These are phyloP conservation scores for Colletotrichum higginsianum DNA, from an alignment of 2,329 filamentous ascomycete genomes.

Conservation along the genomic window DNA sequence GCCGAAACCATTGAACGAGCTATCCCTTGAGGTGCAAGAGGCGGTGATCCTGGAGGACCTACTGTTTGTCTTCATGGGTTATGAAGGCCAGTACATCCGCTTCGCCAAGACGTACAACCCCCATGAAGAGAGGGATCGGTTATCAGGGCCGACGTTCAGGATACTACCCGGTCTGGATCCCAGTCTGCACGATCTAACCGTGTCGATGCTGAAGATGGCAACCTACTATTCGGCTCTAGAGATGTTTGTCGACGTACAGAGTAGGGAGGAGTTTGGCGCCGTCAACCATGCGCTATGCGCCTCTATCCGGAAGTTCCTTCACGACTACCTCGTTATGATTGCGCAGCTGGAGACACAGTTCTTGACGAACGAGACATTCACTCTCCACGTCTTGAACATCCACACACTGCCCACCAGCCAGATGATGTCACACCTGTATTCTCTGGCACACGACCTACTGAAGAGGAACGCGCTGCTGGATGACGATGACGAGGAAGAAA, in stretches of 20 bases:
- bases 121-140: slow-evolving; percentile 85
- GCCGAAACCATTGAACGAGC: slow-evolving; percentile 76
- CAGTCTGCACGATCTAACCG: slow-evolving; percentile 88
- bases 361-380: slow-evolving; percentile 89
- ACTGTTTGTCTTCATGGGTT: slow-evolving; percentile 97
- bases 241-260: slow-evolving; percentile 94
- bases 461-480: slow-evolving; percentile 91
- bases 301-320: slow-evolving; percentile 90
- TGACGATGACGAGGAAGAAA: slow-evolving; percentile 78
- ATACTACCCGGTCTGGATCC: slow-evolving; percentile 89
- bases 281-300: slow-evolving; percentile 97
- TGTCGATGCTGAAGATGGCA: slow-evolving; percentile 93
- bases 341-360: slow-evolving; percentile 95
- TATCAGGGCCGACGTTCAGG: slow-evolving; percentile 86
- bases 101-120: slow-evolving; percentile 89
- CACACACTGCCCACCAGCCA: slow-evolving; percentile 92
- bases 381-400: slow-evolving; percentile 91
- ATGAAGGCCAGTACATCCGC: slow-evolving; percentile 96
- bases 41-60: slow-evolving; percentile 90
- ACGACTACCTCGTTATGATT: slow-evolving; percentile 93
- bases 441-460: slow-evolving; percentile 87
- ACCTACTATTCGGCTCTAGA: slow-evolving; percentile 94
- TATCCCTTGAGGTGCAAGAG: slow-evolving; percentile 88
- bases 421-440: slow-evolving; percentile 92
- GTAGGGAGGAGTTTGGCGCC: slow-evolving; percentile 90